Percentiles rank a stretch among this genome's conserved stretches.
Evolutionary conservation across 179 eudicot species (phyloP).

Genomic region (Camellia oleifera): DNA sequence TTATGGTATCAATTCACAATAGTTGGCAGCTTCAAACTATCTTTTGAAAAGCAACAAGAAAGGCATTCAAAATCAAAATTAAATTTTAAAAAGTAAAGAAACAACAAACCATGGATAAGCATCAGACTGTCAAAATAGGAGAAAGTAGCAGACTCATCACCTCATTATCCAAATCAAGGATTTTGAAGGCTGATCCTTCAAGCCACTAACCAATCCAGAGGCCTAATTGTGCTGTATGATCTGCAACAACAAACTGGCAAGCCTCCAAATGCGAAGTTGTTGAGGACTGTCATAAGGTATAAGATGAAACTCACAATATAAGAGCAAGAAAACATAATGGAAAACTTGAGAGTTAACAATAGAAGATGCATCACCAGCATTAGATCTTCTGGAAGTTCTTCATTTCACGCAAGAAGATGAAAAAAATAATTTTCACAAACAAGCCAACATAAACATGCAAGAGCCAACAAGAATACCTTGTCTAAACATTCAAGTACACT

Average conservation of each 20-base stretch:
- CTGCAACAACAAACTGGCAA: conserved; percentile 68
- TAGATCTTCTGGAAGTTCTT: conserved; percentile 82
- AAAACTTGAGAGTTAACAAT: neutral
- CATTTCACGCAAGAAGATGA: conserved; percentile 56
- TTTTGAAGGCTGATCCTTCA: conserved; percentile 85
- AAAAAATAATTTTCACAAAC: neutral
- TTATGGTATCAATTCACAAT: too few relatives aligned
- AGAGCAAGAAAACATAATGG: neutral
- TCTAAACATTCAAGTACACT: neutral
- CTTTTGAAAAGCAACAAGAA: too few relatives aligned
- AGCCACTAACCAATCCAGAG: conserved; percentile 94
- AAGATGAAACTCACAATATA: conserved; percentile 10
- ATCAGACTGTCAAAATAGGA: neutral
- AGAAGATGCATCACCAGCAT: conserved; percentile 49
- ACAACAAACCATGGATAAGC: neutral
- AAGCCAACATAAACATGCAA: neutral
- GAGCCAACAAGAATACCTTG: neutral
- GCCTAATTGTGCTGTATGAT: conserved; percentile 82
- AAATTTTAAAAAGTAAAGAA: too few relatives aligned
- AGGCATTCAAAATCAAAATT: too few relatives aligned
- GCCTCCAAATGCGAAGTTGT: conserved; percentile 91
- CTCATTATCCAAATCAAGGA: conserved; percentile 91
- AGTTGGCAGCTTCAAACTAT: too few relatives aligned
- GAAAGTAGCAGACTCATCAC: conserved; percentile 30
- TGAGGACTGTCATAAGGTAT: conserved; percentile 55